phyloP scores from a whole-genome alignment of 2,329 filamentous ascomycete genomes.

The Calonectria naviculata region DNA sequence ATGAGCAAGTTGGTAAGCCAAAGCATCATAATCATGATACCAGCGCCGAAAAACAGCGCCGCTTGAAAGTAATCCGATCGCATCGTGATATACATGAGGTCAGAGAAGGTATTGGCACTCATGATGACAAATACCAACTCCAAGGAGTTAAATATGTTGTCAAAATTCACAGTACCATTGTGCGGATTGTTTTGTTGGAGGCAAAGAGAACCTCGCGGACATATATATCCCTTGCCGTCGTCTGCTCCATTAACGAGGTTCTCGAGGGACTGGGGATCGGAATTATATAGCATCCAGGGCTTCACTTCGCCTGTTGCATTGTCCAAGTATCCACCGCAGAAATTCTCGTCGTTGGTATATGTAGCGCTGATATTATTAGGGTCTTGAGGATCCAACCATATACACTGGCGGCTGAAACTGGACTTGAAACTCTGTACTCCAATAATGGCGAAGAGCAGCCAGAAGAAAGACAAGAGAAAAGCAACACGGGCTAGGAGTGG shows the following conservation, averaged over 20 bases:
- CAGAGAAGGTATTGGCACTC: conserved; percentile 96
- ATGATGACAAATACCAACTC: conserved; percentile 98
- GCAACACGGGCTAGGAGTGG: conserved; percentile 92
- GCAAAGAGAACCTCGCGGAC: conserved; percentile 85
- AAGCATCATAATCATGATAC: conserved; percentile 91
- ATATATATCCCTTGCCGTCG: conserved; percentile 85
- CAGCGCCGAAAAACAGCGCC: conserved; percentile 79
- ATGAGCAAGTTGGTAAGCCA: conserved; percentile 97
- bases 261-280: conserved; percentile 49
- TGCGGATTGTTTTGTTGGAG: conserved; percentile 83
- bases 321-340: conserved; percentile 87
- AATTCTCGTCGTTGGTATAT: conserved; percentile 75
- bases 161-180: conserved; percentile 90
- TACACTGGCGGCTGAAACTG: conserved; percentile 80
- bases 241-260: conserved; percentile 63
- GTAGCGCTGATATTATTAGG: conserved; percentile 64
- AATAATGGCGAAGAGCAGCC: conserved; percentile 96
- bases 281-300: conserved; percentile 72
- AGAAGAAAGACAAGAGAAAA: conserved; percentile 96
- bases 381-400: conserved; percentile 76
- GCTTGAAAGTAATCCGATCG: conserved; percentile 91
- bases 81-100: conserved; percentile 93
- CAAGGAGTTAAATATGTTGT: conserved; percentile 91
- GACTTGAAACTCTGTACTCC: conserved; percentile 97
- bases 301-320: conserved; percentile 64